Conservation (phyloP, 108 stramenopile genomes). For the Cyclotella choctawhatcheeana region DNA sequence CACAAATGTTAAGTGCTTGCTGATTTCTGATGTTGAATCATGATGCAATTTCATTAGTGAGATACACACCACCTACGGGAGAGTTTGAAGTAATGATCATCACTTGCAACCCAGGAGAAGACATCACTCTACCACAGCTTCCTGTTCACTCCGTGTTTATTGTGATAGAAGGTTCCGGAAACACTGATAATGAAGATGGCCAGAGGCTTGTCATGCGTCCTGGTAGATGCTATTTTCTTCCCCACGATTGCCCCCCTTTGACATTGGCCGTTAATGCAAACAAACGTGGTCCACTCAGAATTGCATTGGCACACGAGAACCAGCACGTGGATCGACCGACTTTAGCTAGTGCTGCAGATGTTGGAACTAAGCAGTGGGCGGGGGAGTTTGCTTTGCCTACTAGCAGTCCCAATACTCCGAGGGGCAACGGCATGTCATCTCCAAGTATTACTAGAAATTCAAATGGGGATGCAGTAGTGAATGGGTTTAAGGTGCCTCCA, state of each 20-base stretch:
- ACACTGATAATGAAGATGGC: constrained; percentile 63
- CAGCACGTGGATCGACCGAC: constrained; percentile 66
- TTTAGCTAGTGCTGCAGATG: constrained; percentile 29
- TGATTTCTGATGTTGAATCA: too few relatives aligned
- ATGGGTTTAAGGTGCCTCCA: too few relatives aligned
- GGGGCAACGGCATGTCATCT: too few relatives aligned
- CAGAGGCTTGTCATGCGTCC: constrained; percentile 63
- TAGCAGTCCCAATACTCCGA: constrained; percentile 8
- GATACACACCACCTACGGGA: constrained; percentile 80
- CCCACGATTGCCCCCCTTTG: constrained; percentile 53
- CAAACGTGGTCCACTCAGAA: constrained; percentile 69
- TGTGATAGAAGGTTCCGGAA: constrained; percentile 76
- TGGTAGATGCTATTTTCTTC: constrained; percentile 63
- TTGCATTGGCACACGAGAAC: constrained; percentile 78
- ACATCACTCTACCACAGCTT: constrained; percentile 51
- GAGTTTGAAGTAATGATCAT: constrained; percentile 85
- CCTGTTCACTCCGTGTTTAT: constrained; percentile 69
- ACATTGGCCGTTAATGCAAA: constrained; percentile 55
- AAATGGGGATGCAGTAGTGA: too few relatives aligned
- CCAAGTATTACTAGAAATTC: too few relatives aligned
- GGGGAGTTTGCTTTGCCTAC: constrained; percentile 51
- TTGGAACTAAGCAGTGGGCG: constrained; percentile 38
- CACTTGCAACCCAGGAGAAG: constrained; percentile 69
- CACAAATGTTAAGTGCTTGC: too few relatives aligned
- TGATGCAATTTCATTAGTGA: constrained; percentile 31